Base-by-base conservation (phyloP, 805 yeast species). In the Wickerhamiella australiensis region DNA sequence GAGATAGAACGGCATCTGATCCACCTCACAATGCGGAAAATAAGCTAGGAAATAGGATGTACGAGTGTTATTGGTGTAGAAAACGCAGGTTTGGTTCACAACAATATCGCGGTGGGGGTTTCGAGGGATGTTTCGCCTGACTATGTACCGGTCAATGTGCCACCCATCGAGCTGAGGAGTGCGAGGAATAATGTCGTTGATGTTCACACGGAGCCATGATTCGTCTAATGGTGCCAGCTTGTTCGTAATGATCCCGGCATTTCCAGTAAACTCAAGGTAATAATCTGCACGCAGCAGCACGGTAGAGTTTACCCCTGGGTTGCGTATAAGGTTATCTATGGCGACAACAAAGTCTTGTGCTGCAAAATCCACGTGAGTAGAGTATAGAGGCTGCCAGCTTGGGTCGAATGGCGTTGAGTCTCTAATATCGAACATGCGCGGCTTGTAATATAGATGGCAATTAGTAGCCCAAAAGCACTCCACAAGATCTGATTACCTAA, bases 281-380 rank as follows among this genome's bases (percentile, higher is more conserved):
- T 87, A 77, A 65, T 90, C 96, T 0, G 96, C 94, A 56, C 97
- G 69, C 65, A 90, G 69, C 29, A 88, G 82, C 31, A 86, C 92
- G 0, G 96, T 83, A 9, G 96, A 88, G 66, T 88, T 90, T 65
- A 86, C 83, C 61, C 87, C 84, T 15, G 96, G 96, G 55, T 85
- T 85, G 52, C 74, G 72, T 49, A 86, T 82, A 53, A 86, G 71
- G 63, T 85, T 84, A 41, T 75, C 65, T 88, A 86, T 82, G 5
- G 95, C 95, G 2, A 68, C 67, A 50, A 77, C 79, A 59, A 80
- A 86, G 65, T 86, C 85, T 4, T 12, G 23, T 3, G 41, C 17
- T 2, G 41, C n/a, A 31, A 50, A 49, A 2, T 46, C 20, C 12
- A 50, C 55, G 5, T 47, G 51, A 15, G 29, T 60, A 51, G 71